A percentile compares a stretch with the other conserved stretches of the same genome.
phyloP scores from a whole-genome alignment of 1,284 basidiomycete species.

The Leccinum subrobustum region DNA sequence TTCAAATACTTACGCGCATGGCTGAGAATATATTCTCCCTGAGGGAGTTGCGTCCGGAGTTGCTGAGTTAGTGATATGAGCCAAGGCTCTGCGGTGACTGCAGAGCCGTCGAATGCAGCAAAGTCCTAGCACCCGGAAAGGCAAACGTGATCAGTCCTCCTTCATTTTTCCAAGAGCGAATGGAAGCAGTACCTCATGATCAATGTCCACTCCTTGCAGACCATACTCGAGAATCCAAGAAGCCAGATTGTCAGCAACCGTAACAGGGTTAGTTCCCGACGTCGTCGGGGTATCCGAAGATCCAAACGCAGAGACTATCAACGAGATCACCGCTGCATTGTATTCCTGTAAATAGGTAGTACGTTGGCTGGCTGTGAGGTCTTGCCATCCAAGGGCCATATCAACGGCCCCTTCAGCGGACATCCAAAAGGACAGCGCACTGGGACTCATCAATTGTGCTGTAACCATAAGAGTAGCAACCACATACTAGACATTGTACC shows the following conservation, averaged over 20 bases:
- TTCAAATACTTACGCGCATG: constrained; percentile 33
- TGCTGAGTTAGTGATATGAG: constrained; percentile 43
- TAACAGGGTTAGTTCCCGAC: constrained; percentile 36
- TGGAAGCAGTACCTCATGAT: constrained; percentile 43
- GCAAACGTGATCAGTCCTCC: not conserved
- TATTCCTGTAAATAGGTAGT: constrained; percentile 32
- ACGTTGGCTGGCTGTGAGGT: constrained; percentile 35
- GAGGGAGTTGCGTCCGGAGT: constrained; percentile 35
- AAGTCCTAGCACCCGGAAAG: constrained; percentile 43
- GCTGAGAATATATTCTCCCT: constrained; percentile 36
- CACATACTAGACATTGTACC: constrained; percentile 48
- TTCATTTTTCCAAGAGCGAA: not conserved
- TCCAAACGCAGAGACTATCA: constrained; percentile 51
- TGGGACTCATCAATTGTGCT: constrained; percentile 13
- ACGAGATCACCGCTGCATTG: constrained; percentile 44
- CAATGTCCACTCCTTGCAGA: constrained; percentile 56
- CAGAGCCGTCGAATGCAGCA: constrained; percentile 38
- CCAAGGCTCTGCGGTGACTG: constrained; percentile 41
- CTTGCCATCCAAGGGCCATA: constrained; percentile 43
- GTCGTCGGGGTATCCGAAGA: constrained; percentile 50
- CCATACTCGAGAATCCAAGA: constrained; percentile 47
- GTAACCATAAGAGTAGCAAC: not conserved
- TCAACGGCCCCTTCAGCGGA: constrained; percentile 41
- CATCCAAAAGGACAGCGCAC: constrained; percentile 45
- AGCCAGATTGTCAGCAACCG: constrained; percentile 44